Evolutionary conservation across 257 asterid genomes (phyloP), one percentile per base, ranked within the genome.

Genomic region (Leonotis leonurus): DNA sequence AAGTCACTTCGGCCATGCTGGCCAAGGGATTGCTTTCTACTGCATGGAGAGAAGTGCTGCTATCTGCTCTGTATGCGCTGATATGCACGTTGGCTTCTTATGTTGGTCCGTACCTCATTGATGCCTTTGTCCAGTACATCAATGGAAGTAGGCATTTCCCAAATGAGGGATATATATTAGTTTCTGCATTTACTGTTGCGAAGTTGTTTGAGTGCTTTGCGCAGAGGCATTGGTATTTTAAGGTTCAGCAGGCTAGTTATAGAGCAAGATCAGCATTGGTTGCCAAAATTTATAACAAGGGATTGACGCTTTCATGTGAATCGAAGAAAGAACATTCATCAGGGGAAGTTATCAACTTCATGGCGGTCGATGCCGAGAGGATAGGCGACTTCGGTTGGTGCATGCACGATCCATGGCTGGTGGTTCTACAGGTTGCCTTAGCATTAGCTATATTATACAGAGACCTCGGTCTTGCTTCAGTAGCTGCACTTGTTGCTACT

Each of bases 281-380:
- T 67, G 82, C 95, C 26, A 78, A 74, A 74, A 25, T 92, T 20
- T 91, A 88, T 25, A 70, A 76, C 53, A 91, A 91, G 76, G 95
- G 95, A 0, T 62, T 91, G 69, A 86, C 87, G 0, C 82, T 91
- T 29, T 83, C 90, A 0, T 69, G 85, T 52, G 90, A 83, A 26
- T 84, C 97, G 0, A 86, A 79, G 83, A 85, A 84, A 35, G 90
- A 81, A 6, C 94, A 80, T 3, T 83, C 97, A 3, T 66, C 85
- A 5, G 98, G 97, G 43, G 95, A 91, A 58, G 86, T 91, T 21
- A 86, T 88, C 54, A 91, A 91, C 73, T 77, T 75, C 40, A 91
- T 91, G 98, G 61, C 95, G 0, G 89, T 91, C 16, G 98, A 88
- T 73, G 98, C 95, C 0, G 95, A 86, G 74, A 75, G 95, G 73